phyloP scores from a whole-genome alignment of 202 grass and related monocot species.

The Cymbopogon flexuosus region DNA sequence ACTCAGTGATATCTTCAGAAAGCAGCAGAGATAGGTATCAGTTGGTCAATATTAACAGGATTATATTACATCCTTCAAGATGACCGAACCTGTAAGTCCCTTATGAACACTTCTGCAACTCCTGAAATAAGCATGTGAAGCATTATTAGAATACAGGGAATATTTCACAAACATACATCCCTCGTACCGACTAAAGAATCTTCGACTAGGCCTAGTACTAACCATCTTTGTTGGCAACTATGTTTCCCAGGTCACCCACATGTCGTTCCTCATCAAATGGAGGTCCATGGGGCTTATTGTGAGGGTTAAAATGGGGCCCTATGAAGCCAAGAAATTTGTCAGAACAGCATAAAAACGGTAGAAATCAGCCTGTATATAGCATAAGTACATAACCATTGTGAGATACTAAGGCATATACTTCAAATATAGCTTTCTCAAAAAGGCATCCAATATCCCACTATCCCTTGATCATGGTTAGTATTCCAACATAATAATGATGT shows the following conservation, averaged over 20 bases:
- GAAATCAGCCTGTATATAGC: neutral
- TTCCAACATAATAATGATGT: neutral
- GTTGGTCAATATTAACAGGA: neutral
- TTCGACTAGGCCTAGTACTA: neutral
- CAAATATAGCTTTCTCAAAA: neutral
- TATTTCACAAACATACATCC: neutral
- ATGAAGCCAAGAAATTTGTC: conserved; percentile 2
- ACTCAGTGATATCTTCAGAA: conserved; percentile 47
- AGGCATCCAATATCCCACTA: neutral
- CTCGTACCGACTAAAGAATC: neutral
- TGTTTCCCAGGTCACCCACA: conserved; percentile 67
- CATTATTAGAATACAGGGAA: neutral
- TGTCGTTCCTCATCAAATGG: conserved; percentile 47
- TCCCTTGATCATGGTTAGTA: neutral
- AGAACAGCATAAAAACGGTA: neutral
- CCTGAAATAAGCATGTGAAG: conserved; percentile 33
- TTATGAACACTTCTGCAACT: conserved; percentile 59
- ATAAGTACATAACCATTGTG: neutral
- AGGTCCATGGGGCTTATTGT: conserved; percentile 53
- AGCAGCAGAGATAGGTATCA: conserved; percentile 23
- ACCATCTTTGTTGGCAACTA: conserved; percentile 59
- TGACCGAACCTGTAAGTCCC: conserved; percentile 43
- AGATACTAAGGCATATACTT: neutral
- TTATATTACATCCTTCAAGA: conserved; percentile 5
- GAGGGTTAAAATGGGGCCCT: conserved; percentile 73